A percentile compares a stretch with the other conserved stretches of the same genome.
Conservation (phyloP, 2,329 filamentous ascomycete genomes). For the Immersiporthe knoxdaviesiana region DNA sequence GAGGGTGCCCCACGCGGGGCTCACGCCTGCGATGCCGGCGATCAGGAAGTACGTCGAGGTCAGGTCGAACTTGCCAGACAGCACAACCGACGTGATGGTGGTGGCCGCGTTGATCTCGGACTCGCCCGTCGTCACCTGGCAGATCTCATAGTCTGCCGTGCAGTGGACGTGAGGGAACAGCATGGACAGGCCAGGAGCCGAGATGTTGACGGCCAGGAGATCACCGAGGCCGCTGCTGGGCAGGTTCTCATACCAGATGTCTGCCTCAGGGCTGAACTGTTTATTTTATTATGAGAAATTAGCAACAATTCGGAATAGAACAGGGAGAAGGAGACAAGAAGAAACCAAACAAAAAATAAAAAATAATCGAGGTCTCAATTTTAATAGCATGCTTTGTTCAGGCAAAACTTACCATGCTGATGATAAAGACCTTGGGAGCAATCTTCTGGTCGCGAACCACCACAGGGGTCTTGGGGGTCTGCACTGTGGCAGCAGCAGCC, state of each 20-base stretch:
- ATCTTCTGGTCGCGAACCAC: constrained; percentile 38
- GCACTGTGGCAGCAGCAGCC: constrained; percentile 17
- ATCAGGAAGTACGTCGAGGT: constrained; percentile 71
- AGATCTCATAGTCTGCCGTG: constrained; percentile 61
- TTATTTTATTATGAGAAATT: background rate
- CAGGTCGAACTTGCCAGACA: constrained; percentile 66
- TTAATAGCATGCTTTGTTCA: background rate
- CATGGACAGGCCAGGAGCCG: constrained; percentile 65
- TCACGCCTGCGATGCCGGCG: constrained; percentile 75
- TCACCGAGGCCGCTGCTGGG: constrained; percentile 52
- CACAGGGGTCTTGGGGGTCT: constrained; percentile 14
- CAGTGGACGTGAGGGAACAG: constrained; percentile 69
- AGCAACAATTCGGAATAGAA: background rate
- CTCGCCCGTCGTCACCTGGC: constrained; percentile 71
- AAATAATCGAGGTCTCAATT: too few relatives aligned
- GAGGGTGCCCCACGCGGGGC: constrained; percentile 67
- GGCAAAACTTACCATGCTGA: constrained; percentile 57
- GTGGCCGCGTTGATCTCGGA: constrained; percentile 76
- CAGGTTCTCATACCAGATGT: constrained; percentile 62
- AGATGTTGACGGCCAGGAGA: constrained; percentile 59
- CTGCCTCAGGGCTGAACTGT: constrained; percentile 65
- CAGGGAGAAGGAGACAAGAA: too few relatives aligned
- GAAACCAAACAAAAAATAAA: too few relatives aligned
- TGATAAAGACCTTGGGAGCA: constrained; percentile 63
- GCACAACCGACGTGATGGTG: constrained; percentile 65